Evolutionary conservation across 2,329 filamentous ascomycete species (phyloP).

Genomic region (Macrophomina tecta): DNA sequence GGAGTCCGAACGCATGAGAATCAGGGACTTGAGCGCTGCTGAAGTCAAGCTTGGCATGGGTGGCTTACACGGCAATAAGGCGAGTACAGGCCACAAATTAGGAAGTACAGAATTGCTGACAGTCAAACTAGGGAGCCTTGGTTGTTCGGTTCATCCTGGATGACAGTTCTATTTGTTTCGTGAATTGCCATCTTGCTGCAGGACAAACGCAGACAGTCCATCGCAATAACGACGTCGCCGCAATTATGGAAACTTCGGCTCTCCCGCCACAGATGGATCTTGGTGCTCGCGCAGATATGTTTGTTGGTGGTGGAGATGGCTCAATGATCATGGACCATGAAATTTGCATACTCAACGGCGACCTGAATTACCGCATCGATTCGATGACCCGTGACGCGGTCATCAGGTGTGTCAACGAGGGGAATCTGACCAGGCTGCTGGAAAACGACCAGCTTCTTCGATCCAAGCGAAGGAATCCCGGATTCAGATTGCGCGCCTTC

Average conservation of each 20-base stretch:
- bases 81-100: constrained; percentile 35
- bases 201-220: constrained; percentile 89
- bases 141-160: constrained; percentile 92
- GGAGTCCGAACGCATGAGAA: constrained; percentile 74
- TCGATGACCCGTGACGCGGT: constrained; percentile 95
- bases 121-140: constrained; percentile 69
- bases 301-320: constrained; percentile 90
- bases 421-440: constrained; percentile 83
- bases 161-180: constrained; percentile 91
- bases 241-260: constrained; percentile 80
- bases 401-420: constrained; percentile 79
- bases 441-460: constrained; percentile 93
- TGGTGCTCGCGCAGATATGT: constrained; percentile 73
- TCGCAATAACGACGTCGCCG: constrained; percentile 89
- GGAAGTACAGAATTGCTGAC: not conserved
- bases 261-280: constrained; percentile 76
- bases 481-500: constrained; percentile 86
- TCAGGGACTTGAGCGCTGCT: constrained; percentile 76
- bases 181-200: constrained; percentile 96
- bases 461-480: constrained; percentile 85
- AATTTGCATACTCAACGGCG: constrained; percentile 94
- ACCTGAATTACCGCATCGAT: constrained; percentile 98
- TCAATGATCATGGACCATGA: constrained; percentile 96
- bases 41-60: constrained; percentile 97
- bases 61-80: constrained; percentile 92